Conservation (phyloP, 305 asterid genomes). For the Withania somnifera region DNA sequence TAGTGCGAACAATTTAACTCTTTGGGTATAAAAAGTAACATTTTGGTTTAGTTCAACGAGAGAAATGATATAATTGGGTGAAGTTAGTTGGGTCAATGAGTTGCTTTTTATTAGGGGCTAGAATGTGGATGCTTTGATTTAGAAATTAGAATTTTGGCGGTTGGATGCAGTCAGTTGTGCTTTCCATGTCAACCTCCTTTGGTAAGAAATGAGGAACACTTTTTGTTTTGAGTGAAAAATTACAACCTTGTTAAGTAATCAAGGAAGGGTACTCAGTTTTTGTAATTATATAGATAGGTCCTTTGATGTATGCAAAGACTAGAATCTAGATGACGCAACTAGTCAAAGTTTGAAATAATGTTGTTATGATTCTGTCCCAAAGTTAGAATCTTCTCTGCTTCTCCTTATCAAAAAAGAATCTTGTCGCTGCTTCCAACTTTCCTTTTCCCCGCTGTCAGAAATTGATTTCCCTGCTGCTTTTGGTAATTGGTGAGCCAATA, state of each 20-base stretch:
- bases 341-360: neutral
- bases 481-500: neutral
- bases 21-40: too few species aligned
- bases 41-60: too few species aligned
- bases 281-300: neutral
- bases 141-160: too few species aligned
- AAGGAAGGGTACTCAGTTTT: neutral
- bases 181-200: neutral
- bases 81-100: too few species aligned
- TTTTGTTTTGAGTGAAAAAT: neutral
- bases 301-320: neutral
- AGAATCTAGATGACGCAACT: neutral
- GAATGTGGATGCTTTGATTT: too few species aligned
- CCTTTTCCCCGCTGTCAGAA: neutral
- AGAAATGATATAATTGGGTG: too few species aligned
- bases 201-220: neutral
- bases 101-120: too few species aligned
- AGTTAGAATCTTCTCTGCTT: neutral
- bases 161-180: slow-evolving; percentile 5
- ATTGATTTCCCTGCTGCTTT: neutral
- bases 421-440: neutral
- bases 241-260: neutral
- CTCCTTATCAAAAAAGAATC: neutral
- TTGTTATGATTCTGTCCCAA: neutral
- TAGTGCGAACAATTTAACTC: too few species aligned